Conservation (phyloP, 257 asterid species). For the Forsythia suspensa region DNA sequence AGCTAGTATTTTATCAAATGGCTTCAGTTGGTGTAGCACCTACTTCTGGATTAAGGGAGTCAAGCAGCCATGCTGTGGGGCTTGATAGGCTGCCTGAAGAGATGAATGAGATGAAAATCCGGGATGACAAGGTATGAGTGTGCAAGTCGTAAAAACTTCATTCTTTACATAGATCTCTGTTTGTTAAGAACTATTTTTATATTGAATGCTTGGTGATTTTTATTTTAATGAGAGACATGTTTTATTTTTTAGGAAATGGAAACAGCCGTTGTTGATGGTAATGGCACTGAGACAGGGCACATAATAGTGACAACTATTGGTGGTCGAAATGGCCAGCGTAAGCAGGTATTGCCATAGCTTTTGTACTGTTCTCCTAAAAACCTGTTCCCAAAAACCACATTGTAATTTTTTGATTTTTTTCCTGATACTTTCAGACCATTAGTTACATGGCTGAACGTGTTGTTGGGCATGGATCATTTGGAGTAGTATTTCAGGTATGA, state of each 20-base stretch:
- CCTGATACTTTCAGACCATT: constrained; percentile 54
- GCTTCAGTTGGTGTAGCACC: constrained; percentile 67
- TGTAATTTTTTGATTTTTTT: not conserved
- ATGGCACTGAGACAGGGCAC: constrained; percentile 96
- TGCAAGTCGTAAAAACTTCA: not conserved
- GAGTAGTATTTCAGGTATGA: constrained; percentile 86
- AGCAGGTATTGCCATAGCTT: constrained; percentile 55
- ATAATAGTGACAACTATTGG: constrained; percentile 91
- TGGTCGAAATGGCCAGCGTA: constrained; percentile 88
- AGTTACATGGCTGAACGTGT: constrained; percentile 94
- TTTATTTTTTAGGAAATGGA: constrained; percentile 66
- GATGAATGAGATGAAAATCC: constrained; percentile 74
- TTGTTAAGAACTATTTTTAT: constrained; percentile 18
- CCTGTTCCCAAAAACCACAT: not conserved
- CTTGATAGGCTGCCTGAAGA: constrained; percentile 74
- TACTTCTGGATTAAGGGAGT: constrained; percentile 59
- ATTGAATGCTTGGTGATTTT: constrained; percentile 15
- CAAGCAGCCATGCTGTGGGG: constrained; percentile 50
- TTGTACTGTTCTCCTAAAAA: not conserved
- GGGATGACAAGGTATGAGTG: constrained; percentile 62
- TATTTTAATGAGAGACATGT: not conserved
- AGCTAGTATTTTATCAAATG: constrained; percentile 53
- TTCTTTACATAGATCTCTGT: constrained; percentile 17
- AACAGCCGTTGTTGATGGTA: constrained; percentile 78
- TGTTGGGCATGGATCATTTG: constrained; percentile 93